These are phyloP conservation scores for Schizochytrium sp. DNA, from an alignment of 108 stramenopile genomes.

Conservation along the genomic window DNA sequence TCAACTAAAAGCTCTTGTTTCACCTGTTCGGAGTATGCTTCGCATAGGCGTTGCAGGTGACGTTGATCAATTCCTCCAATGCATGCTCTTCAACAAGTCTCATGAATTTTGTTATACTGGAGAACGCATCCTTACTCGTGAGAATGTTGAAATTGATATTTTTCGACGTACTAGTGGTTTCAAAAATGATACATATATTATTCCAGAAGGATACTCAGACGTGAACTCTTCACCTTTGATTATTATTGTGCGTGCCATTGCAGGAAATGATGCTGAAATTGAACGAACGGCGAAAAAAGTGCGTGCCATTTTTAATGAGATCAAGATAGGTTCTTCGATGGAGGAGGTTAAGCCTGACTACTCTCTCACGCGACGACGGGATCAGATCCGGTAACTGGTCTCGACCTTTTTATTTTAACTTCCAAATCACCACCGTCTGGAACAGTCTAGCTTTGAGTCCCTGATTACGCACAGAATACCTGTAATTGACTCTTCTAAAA, in stretches of 20 bases:
- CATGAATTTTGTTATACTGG: conserved; percentile 1
- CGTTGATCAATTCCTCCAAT: background rate
- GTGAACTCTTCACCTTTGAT: background rate
- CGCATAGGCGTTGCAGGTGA: conserved; percentile 44
- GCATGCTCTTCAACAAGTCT: background rate
- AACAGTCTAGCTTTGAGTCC: too few relatives aligned
- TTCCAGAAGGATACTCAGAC: conserved; percentile 35
- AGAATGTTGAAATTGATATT: conserved; percentile 28
- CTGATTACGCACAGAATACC: too few relatives aligned
- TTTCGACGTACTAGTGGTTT: background rate
- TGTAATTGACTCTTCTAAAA: too few relatives aligned
- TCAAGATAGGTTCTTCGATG: background rate
- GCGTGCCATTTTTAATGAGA: conserved; percentile 15
- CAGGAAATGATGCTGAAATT: conserved; percentile 22
- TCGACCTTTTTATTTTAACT: too few relatives aligned
- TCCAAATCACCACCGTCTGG: too few relatives aligned
- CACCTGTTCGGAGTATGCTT: conserved; percentile 28
- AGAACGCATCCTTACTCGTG: conserved; percentile 36
- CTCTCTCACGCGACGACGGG: background rate
- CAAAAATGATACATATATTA: background rate
- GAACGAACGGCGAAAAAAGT: conserved; percentile 7
- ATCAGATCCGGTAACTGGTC: too few relatives aligned
- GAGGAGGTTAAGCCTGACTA: conserved; percentile 25
- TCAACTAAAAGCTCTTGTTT: background rate
- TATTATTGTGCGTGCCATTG: conserved; percentile 30